phyloP scores from a whole-genome alignment of 805 yeast genomes.

The Suhomyces pyralidae region DNA sequence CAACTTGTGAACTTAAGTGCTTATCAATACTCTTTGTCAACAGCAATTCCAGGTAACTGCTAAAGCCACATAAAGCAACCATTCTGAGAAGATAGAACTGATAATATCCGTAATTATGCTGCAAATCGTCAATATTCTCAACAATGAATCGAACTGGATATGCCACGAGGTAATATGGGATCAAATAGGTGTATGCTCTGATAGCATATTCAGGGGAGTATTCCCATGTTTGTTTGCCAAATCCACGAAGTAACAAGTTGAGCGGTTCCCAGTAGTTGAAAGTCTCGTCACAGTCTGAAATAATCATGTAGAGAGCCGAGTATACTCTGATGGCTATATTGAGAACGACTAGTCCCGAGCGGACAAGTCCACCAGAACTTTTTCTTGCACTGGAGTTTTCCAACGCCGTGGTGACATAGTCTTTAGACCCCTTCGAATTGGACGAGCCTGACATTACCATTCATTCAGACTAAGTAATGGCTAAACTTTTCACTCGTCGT shows the following conservation, averaged over 20 bases:
- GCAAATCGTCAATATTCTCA: constrained; percentile 9
- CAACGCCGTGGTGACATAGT: not conserved
- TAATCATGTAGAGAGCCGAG: constrained; percentile 57
- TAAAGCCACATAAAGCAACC: constrained; percentile 34
- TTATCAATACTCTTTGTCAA: constrained; percentile 43
- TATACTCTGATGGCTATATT: constrained; percentile 23
- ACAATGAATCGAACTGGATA: constrained; percentile 16
- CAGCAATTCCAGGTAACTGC: constrained; percentile 50
- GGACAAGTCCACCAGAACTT: not conserved
- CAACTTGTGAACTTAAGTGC: constrained; percentile 36
- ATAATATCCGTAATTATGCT: constrained; percentile 17
- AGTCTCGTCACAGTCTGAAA: constrained; percentile 89
- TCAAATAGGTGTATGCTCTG: constrained; percentile 76
- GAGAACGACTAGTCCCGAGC: constrained; percentile 5
- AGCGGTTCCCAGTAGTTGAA: constrained; percentile 95
- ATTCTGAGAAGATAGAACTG: constrained; percentile 56
- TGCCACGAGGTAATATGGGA: constrained; percentile 43
- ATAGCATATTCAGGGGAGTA: constrained; percentile 88
- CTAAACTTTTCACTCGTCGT: not conserved
- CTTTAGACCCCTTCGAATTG: not conserved
- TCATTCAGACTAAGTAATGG: not conserved
- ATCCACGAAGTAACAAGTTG: constrained; percentile 69
- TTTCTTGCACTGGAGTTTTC: not conserved
- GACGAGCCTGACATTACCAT: not conserved
- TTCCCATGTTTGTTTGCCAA: constrained; percentile 96